Base-by-base conservation (phyloP, 305 asterid species). In the Andrographis paniculata region DNA sequence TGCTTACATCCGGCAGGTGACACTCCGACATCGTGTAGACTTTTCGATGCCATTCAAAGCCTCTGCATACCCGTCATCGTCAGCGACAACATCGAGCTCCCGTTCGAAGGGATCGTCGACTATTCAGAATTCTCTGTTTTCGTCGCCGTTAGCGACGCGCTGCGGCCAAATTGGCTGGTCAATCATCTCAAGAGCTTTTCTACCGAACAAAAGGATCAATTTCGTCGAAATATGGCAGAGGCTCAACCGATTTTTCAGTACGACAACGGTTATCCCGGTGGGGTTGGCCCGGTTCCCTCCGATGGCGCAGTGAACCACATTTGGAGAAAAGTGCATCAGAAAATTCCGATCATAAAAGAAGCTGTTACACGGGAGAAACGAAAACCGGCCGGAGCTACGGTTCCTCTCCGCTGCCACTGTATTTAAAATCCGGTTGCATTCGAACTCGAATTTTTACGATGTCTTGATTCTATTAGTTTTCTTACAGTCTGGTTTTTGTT, bases 1-100 rank as follows among this genome's bases (percentile, higher is more conserved):
- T 89, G 97, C 65, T 74, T 89, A 69, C 97, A 89, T 49, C 97
- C 97, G 48, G 94, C 97, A 0, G 97, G 97, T 5, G 95, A 89
- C 51, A 89, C 97, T 0, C 97, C 95, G 21, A 85, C 97, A 18
- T 89, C 97, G 3, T 89, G 97, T 36, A 59, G 97, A 60, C 87
- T 89, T n/a, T 89, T 85, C 57, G 95, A 89, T 56, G 97, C 95
- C 54, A 58, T 89, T 46, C 95, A 82, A 63, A 89, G 97, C 58
- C 88, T 89, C 39, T 89, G 97, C 47, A 85, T 85, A 59, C 97
- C 97, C 0, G 88, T 85, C 58, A 80, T 89, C 28, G 82, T 79
- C 36, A 89, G 97, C 16, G 95, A 85, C 58, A 67, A 72, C 59
- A 76, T 89, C n/a, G 95, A 80, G 77, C 95, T 89, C 50, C 97